These are phyloP conservation scores for Alternaria sp. DNA, from an alignment of 2,329 filamentous ascomycete species.

Conservation along the genomic window DNA sequence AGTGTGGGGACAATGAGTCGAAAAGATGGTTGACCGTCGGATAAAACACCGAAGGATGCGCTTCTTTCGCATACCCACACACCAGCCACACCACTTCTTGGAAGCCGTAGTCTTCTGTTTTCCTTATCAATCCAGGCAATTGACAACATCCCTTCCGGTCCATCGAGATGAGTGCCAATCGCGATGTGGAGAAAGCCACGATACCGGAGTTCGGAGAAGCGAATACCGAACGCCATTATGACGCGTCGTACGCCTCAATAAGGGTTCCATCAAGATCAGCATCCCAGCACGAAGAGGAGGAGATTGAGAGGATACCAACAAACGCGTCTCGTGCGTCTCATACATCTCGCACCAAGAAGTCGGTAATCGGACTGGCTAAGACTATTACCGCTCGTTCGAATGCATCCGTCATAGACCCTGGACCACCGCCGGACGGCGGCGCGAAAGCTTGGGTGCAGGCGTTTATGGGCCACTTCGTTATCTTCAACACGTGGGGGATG, in stretches of 20 bases:
- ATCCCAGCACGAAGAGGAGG: conserved; percentile 10
- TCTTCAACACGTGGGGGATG: conserved; percentile 48
- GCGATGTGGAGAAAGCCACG: conserved; percentile 25
- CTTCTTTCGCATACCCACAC: not conserved
- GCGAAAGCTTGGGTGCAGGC: conserved; percentile 47
- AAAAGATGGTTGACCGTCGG: conserved; percentile 11
- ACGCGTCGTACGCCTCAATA: conserved; percentile 9
- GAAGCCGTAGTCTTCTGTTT: not conserved
- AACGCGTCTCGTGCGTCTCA: conserved; percentile 5
- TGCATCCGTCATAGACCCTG: conserved; percentile 41
- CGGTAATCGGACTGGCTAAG: conserved; percentile 29
- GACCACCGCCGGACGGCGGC: conserved; percentile 49
- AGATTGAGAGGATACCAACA: conserved; percentile 9
- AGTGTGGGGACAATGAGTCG: conserved; percentile 9
- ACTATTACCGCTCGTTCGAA: conserved; percentile 41
- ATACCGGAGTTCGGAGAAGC: not conserved
- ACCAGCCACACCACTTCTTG: not conserved
- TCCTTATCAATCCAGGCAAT: no score
- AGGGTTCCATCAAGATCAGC: conserved; percentile 1
- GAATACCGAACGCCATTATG: not conserved
- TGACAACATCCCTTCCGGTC: not conserved
- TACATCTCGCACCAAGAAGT: conserved; percentile 13
- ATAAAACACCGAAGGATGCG: conserved; percentile 10
- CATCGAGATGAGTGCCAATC: conserved; percentile 6
- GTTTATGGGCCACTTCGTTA: conserved; percentile 46